These are phyloP conservation scores for Cerrena zonata DNA, from an alignment of 1,284 basidiomycete species.

Conservation along the genomic window DNA sequence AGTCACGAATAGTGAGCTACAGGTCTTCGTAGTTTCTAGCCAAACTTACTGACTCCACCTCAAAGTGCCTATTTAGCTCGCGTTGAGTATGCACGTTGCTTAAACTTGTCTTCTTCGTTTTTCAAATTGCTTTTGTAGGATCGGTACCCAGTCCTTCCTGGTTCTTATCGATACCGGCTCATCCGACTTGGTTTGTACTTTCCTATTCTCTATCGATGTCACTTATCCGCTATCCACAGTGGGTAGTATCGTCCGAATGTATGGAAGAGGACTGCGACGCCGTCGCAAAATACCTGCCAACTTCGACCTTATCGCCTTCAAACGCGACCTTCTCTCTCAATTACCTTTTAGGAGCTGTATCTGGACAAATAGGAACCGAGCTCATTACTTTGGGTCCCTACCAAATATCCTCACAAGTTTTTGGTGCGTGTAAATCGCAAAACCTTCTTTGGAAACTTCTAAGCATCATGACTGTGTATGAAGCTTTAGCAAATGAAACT, in stretches of 20 bases:
- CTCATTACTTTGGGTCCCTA: slow-evolving; percentile 39
- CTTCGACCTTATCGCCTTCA: slow-evolving; percentile 30
- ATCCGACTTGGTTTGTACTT: slow-evolving; percentile 39
- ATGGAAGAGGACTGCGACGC: slow-evolving; percentile 26
- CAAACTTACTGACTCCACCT: slow-evolving; percentile 5
- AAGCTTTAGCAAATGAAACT: slow-evolving; percentile 45
- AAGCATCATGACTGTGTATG: slow-evolving; percentile 6
- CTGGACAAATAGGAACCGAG: slow-evolving; percentile 40
- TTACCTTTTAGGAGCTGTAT: slow-evolving; percentile 45
- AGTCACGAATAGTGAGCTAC: slow-evolving; percentile 33
- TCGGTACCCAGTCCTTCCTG: slow-evolving; percentile 44
- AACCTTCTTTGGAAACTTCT: slow-evolving; percentile 10
- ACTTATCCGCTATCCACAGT: slow-evolving; percentile 19
- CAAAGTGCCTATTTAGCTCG: slow-evolving; percentile 37
- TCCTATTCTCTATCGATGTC: slow-evolving; percentile 4
- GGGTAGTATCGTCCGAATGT: slow-evolving; percentile 35
- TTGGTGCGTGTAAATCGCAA: slow-evolving; percentile 29
- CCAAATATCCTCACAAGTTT: slow-evolving; percentile 35
- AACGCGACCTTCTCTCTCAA: slow-evolving; percentile 33
- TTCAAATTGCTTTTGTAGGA: slow-evolving; percentile 20
- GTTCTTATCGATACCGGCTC: slow-evolving; percentile 56
- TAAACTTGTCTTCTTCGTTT: slow-evolving; percentile 6
- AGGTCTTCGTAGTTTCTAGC: slow-evolving; percentile 1
- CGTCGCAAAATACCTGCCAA: slow-evolving; percentile 27
- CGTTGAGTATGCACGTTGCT: slow-evolving; percentile 26